Evolutionary conservation across 768 basidiomycete species (phyloP), one percentile per base, ranked within the genome.

Genomic region (Mrakia frigida): DNA sequence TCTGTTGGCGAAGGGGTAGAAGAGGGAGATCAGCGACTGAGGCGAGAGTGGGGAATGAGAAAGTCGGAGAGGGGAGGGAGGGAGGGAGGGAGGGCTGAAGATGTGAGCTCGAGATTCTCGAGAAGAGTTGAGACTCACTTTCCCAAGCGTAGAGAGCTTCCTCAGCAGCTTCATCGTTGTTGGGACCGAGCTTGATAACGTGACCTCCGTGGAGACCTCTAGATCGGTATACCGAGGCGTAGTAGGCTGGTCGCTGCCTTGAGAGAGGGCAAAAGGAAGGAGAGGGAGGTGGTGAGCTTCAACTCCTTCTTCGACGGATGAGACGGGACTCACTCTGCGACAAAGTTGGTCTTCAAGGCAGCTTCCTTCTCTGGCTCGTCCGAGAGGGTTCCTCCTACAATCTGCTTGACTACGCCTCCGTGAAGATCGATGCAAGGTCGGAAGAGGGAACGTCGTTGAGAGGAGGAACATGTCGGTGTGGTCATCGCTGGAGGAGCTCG

Each of bases 351-450:
- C 83, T 87, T 88, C 79, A 97, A 86, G 84, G 98, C 96, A 84
- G 98, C 98, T 71, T 98, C 97, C 81, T 93, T 87, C 6, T 96
- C 97, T 77, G 90, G 88, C 84, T 98, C 95, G 25, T 77, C 76
- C 5, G 73, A 50, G 71, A 99, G 87, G 6, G 94, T 95, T 5
- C 95, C 93, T 60, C 97, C 97, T 21, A 99, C 92, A 74, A 99
- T 98, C 84, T 99, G 97, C 84, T 98, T 98, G 76, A 99, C 97
- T 80, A 93, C 87, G 7, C 97, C 97, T 77, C 90, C 88, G 84
- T 99, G 97, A 23, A 99, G 88, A 84, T 99, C 97, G 80, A 99
- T 98, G 82, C 97, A 99, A 28, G 97, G 97, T 74, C 91, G 87
- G 85, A 97, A 96, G 68, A 87, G 82, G 80, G 77, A 78, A 6